These are phyloP conservation scores for Nyssa sinensis DNA, from an alignment of 148 eudicot genomes.

Conservation along the genomic window DNA sequence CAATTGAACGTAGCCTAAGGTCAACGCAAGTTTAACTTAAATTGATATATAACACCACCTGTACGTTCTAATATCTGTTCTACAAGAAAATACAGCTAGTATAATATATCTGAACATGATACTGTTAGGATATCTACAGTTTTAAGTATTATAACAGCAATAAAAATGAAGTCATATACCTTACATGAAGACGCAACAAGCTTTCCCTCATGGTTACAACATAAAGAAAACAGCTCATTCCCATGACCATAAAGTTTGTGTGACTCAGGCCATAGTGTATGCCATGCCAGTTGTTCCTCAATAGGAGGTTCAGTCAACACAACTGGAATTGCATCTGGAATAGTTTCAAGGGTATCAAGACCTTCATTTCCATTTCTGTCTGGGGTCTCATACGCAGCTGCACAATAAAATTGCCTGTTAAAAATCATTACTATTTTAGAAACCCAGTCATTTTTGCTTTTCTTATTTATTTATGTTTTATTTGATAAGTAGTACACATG, in stretches of 20 bases:
- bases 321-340: constrained; percentile 92
- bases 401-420: constrained; percentile 16
- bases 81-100: neutral
- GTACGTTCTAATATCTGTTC: neutral
- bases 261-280: constrained; percentile 94
- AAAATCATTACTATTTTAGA: neutral
- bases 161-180: constrained; percentile 37
- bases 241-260: constrained; percentile 99
- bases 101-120: neutral
- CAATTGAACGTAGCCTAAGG: too few relatives aligned
- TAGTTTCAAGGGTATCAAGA: constrained; percentile 77
- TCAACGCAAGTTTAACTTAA: neutral
- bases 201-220: constrained; percentile 78
- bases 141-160: neutral
- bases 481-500: too few relatives aligned
- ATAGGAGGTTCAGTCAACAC: constrained; percentile 91
- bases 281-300: constrained; percentile 92
- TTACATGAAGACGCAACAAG: constrained; percentile 95
- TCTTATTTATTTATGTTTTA: too few relatives aligned
- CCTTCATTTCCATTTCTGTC: constrained; percentile 57
- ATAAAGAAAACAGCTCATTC: constrained; percentile 82
- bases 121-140: neutral
- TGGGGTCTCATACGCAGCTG: constrained; percentile 49
- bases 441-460: too few relatives aligned
- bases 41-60: neutral